These are phyloP conservation scores for Leptomonas seymouri DNA, from an alignment of 208 protist species.

Conservation along the genomic window DNA sequence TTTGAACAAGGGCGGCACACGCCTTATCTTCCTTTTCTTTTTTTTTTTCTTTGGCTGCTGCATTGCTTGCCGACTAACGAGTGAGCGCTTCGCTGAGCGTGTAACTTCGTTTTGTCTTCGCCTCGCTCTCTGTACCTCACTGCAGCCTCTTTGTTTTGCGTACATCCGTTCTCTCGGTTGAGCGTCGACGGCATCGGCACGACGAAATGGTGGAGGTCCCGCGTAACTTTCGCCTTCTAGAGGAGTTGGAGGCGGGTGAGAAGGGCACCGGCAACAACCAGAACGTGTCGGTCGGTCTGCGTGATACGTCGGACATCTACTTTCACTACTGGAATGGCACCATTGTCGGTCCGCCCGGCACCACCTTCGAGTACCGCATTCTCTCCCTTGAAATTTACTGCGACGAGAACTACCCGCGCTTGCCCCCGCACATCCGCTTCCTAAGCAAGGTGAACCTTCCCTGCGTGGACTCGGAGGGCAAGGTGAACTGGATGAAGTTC, in stretches of 20 bases:
- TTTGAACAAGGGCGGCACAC: neutral
- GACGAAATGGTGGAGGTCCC: slow-evolving; percentile 88
- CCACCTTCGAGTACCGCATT: slow-evolving; percentile 91
- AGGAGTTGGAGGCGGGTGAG: slow-evolving; percentile 92
- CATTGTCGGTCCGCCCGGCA: slow-evolving; percentile 87
- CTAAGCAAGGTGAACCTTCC: slow-evolving; percentile 86
- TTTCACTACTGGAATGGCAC: slow-evolving; percentile 93
- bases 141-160: neutral
- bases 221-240: slow-evolving; percentile 90
- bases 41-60: slow-evolving; percentile 2
- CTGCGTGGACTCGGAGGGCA: slow-evolving; percentile 81
- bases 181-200: neutral
- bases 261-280: slow-evolving; percentile 88
- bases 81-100: neutral
- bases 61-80: neutral
- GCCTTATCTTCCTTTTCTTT: neutral
- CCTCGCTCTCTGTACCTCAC: no score
- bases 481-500: slow-evolving; percentile 74
- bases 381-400: slow-evolving; percentile 88
- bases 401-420: slow-evolving; percentile 89
- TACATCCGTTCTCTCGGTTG: neutral
- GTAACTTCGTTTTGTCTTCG: no score
- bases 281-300: slow-evolving; percentile 89
- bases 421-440: slow-evolving; percentile 84
- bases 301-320: slow-evolving; percentile 89